A percentile compares a stretch with the other conserved stretches of the same genome.
phyloP scores from a whole-genome alignment of 352 stramenopile genomes.

The Phytophthora crassamura region DNA sequence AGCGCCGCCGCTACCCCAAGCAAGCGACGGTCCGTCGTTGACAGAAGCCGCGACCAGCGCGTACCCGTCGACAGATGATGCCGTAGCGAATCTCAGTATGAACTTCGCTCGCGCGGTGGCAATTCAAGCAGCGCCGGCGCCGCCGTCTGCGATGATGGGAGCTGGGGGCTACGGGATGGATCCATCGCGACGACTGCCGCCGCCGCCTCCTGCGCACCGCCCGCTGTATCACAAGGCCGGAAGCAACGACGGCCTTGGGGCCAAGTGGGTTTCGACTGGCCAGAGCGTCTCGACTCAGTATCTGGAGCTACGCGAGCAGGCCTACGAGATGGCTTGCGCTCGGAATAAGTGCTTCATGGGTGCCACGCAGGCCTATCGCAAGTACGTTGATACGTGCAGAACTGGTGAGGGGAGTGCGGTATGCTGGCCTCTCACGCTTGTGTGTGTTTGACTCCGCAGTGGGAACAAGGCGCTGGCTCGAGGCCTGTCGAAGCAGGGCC shows the following conservation, averaged over 20 bases:
- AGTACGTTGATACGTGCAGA: slow-evolving; percentile 37
- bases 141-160: not conserved
- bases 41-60: slow-evolving; percentile 11
- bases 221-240: slow-evolving; percentile 67
- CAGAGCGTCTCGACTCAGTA: slow-evolving; percentile 71
- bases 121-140: slow-evolving; percentile 43
- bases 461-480: slow-evolving; percentile 79
- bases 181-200: slow-evolving; percentile 23
- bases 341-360: slow-evolving; percentile 91
- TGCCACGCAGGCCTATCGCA: slow-evolving; percentile 83
- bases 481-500: slow-evolving; percentile 75
- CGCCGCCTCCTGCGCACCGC: slow-evolving; percentile 34
- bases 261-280: slow-evolving; percentile 75
- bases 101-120: slow-evolving; percentile 85
- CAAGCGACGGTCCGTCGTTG: slow-evolving; percentile 7
- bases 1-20: slow-evolving; percentile 13
- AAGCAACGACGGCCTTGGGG: slow-evolving; percentile 41
- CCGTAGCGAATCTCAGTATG: slow-evolving; percentile 54
- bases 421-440: slow-evolving; percentile 15
- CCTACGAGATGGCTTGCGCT: slow-evolving; percentile 81
- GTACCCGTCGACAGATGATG: slow-evolving; percentile 36
- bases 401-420: too few relatives aligned
- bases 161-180: slow-evolving; percentile 28
- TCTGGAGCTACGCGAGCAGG: slow-evolving; percentile 73
- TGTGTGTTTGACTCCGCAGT: slow-evolving; percentile 43